phyloP scores from a whole-genome alignment of 176 grass and related monocot genomes.

The Zoysia japonica region DNA sequence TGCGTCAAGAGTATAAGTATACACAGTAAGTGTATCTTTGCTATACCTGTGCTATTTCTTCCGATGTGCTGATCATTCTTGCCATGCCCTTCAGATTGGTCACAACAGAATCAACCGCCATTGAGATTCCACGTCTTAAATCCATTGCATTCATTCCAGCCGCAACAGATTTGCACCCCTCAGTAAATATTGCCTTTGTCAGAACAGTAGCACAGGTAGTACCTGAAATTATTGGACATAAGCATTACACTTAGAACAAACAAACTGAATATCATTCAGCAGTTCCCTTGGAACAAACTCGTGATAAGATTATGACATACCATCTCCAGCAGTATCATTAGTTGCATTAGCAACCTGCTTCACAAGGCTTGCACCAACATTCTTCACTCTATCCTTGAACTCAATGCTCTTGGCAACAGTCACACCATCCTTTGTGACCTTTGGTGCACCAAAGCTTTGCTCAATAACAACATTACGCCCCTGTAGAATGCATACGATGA shows the following conservation, averaged over 20 bases:
- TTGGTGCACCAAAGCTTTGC: conserved; percentile 96
- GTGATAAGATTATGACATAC: conserved; percentile 38
- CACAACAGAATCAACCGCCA: conserved; percentile 96
- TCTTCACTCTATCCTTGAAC: conserved; percentile 84
- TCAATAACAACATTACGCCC: conserved; percentile 88
- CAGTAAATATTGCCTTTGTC: conserved; percentile 88
- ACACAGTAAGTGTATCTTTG: conserved; percentile 11
- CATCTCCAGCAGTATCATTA: conserved; percentile 92
- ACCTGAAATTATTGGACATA: conserved; percentile 52
- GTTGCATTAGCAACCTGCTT: conserved; percentile 98
- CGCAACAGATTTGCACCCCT: conserved; percentile 94
- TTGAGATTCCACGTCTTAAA: conserved; percentile 89
- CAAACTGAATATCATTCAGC: neutral
- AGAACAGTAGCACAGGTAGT: conserved; percentile 96
- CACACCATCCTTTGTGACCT: conserved; percentile 97
- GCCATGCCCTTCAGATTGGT: conserved; percentile 83
- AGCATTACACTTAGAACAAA: conserved; percentile 4
- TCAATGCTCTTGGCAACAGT: conserved; percentile 99
- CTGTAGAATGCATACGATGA: conserved; percentile 35
- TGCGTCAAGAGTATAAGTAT: conserved; percentile 39
- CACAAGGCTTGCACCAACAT: conserved; percentile 91
- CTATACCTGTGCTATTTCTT: conserved; percentile 86
- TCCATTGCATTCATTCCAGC: conserved; percentile 99
- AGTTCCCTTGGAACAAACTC: neutral
- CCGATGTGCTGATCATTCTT: conserved; percentile 91